Evolutionary conservation across 495 filamentous ascomycete genomes (phyloP).

Genomic region (Xylaria longipes): DNA sequence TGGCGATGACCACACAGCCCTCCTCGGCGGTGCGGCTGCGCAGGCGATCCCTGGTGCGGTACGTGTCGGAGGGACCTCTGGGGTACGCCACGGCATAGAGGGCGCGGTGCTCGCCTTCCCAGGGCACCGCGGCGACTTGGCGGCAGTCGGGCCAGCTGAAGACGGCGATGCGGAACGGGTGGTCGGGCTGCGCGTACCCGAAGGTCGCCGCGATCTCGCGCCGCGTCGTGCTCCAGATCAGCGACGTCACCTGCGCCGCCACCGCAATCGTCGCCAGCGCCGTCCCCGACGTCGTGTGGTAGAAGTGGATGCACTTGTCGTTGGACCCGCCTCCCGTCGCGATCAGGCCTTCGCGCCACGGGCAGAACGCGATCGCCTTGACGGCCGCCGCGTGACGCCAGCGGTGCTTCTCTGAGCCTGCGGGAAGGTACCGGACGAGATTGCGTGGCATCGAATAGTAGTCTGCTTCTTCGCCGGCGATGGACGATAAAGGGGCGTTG

Average conservation of each 20-base stretch:
- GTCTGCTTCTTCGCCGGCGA: constrained; percentile 12
- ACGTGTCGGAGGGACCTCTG: constrained; percentile 57
- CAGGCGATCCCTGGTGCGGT: constrained; percentile 32
- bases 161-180: constrained; percentile 88
- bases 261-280: constrained; percentile 91
- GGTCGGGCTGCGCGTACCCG: constrained; percentile 93
- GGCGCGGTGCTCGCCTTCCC: constrained; percentile 80
- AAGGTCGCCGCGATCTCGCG: constrained; percentile 93
- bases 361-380: constrained; percentile 97
- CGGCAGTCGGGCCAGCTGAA: constrained; percentile 95
- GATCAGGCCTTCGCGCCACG: constrained; percentile 86
- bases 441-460: constrained; percentile 25
- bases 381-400: constrained; percentile 87
- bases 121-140: constrained; percentile 88
- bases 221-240: constrained; percentile 87
- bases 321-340: constrained; percentile 94
- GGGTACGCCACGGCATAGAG: constrained; percentile 78
- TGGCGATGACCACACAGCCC: constrained; percentile 92
- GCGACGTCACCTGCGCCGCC: constrained; percentile 87
- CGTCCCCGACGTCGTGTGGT: constrained; percentile 83
- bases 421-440: constrained; percentile 37
- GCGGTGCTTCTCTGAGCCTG: constrained; percentile 69
- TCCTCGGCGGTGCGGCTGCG: constrained; percentile 70
- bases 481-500: neutral
- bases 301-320: constrained; percentile 96